Percentiles rank a stretch among this genome's conserved stretches.
phyloP scores from a whole-genome alignment of 202 grass and related monocot species.

The Setaria viridis region DNA sequence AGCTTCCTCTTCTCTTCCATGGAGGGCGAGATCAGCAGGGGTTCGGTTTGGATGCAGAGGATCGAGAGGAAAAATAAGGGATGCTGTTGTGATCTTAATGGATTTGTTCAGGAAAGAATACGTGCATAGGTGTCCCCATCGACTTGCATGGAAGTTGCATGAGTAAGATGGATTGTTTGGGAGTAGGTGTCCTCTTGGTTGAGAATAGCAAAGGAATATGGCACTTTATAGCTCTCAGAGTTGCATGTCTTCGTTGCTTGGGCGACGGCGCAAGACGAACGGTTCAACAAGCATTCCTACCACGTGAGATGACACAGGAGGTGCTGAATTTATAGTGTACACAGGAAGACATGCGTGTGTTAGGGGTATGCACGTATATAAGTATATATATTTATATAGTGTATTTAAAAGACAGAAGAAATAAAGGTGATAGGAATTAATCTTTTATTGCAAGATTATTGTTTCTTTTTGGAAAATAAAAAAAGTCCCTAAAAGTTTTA shows the following conservation, averaged over 20 bases:
- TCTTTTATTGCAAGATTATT: no score
- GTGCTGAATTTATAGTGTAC: not conserved
- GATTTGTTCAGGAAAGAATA: constrained; percentile 46
- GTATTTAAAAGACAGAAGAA: no score
- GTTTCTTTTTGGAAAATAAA: no score
- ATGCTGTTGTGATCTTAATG: constrained; percentile 42
- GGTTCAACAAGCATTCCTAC: constrained; percentile 37
- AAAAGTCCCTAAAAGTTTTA: no score
- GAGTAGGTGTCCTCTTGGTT: constrained; percentile 72
- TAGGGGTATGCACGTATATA: no score
- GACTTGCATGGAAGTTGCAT: constrained; percentile 57
- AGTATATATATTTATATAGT: no score
- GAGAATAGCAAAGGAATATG: constrained; percentile 41
- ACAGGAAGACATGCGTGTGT: no score
- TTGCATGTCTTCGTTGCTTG: constrained; percentile 44
- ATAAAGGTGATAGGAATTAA: no score
- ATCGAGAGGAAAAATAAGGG: not conserved
- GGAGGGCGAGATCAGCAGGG: not conserved
- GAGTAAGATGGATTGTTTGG: constrained; percentile 58
- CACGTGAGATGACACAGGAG: not conserved
- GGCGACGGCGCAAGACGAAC: constrained; percentile 33
- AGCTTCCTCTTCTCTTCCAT: constrained; percentile 60
- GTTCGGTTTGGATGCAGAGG: not conserved
- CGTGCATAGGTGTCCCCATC: not conserved
- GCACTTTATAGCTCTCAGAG: constrained; percentile 5